Evolutionary conservation across 768 basidiomycete species (phyloP), one percentile per base, ranked within the genome.

Genomic region (Hygrophoropsis aurantiaca): DNA sequence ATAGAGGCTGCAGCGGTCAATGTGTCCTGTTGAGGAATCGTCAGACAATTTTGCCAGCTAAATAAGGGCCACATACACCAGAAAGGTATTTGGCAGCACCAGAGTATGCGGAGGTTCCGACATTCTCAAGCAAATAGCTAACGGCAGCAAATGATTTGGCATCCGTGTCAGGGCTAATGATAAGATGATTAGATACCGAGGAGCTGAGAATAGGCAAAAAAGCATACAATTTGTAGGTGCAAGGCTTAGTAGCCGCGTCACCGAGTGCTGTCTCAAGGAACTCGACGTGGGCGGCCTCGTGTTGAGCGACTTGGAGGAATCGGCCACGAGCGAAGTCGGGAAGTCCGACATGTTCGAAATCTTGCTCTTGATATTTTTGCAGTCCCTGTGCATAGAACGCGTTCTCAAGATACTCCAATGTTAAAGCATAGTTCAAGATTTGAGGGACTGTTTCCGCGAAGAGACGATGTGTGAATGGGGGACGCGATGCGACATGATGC

Each of bases 201-300:
- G 33, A 4, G 49, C 16, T 38, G 21, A 46, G 47, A 32, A 30
- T 8, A 5, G 30, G 5, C 16, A 2, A 7, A 16, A 33, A 13
- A 1, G 66, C 77, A 39, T 49, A 81, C 80, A 87, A 84, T 35
- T 56, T 55, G 62, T 88, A 88, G n/a, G 70, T 62, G 69, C 86
- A 88, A 3, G 79, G 67, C 56, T 74, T 46, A 11, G 76, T 69
- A 8, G 78, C 74, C 5, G 69, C 61, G 21, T 65, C 67, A 1
- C 75, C 74, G 25, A 84, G 64, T 0, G 70, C 71, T 7, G 48
- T 56, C 7, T 77, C 64, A 23, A 87, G 68, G 58, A 79, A 73
- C 6, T 69, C 57, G 49, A 82, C 80, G 63, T 88, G 85, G 10
- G 65, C 62, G 24, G 60, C 57, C 58, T 85, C 82, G 59, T 86